Evolutionary conservation across 305 asterid species (phyloP).

Genomic region (Solanum hybrid): DNA sequence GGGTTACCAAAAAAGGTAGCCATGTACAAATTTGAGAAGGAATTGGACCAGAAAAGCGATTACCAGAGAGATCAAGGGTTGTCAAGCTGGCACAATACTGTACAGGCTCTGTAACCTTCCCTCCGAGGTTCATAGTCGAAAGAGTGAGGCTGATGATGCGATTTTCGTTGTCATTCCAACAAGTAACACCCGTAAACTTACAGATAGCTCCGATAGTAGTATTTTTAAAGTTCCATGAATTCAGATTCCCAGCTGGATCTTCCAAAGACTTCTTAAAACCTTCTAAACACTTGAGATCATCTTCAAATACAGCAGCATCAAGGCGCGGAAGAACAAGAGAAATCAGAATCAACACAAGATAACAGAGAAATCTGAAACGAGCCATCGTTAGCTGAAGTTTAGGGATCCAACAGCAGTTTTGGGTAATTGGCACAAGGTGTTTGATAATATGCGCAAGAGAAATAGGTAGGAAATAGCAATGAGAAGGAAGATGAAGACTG

Average conservation of each 20-base stretch:
- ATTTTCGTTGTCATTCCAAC: slow-evolving; percentile 73
- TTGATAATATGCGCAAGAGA: slow-evolving; percentile 3
- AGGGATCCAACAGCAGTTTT: neutral
- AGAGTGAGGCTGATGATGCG: slow-evolving; percentile 37
- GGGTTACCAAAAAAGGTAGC: slow-evolving; percentile 59
- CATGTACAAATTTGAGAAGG: slow-evolving; percentile 56
- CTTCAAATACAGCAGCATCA: slow-evolving; percentile 13
- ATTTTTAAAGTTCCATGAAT: slow-evolving; percentile 49
- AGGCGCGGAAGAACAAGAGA: neutral
- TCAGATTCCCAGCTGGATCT: slow-evolving; percentile 41
- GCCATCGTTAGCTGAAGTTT: neutral
- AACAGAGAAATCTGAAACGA: neutral
- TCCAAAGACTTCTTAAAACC: slow-evolving; percentile 30
- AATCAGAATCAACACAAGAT: neutral
- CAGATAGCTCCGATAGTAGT: slow-evolving; percentile 49
- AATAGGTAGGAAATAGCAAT: neutral
- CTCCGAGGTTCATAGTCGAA: slow-evolving; percentile 33
- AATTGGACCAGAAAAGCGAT: slow-evolving; percentile 52
- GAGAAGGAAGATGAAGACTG: neutral
- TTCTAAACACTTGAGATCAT: slow-evolving; percentile 11
- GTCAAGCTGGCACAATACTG: slow-evolving; percentile 47
- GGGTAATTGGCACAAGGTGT: neutral
- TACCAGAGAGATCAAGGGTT: slow-evolving; percentile 60
- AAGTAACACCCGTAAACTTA: slow-evolving; percentile 41
- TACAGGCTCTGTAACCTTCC: slow-evolving; percentile 40